Evolutionary conservation across 352 stramenopile species (phyloP), one percentile per base, ranked within the genome.

Genomic region (Phytophthora foliorum): DNA sequence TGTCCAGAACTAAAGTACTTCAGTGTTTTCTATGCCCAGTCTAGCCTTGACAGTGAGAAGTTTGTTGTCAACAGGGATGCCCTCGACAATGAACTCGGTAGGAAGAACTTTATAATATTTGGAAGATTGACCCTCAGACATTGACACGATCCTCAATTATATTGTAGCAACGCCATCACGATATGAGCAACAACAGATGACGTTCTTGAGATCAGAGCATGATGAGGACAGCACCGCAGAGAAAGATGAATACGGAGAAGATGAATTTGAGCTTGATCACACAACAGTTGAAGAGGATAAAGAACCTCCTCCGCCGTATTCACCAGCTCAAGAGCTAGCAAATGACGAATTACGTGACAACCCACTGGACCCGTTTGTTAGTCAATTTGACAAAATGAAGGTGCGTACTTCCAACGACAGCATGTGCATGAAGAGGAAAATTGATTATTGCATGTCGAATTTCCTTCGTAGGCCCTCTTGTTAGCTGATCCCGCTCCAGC

Each of bases 11-110:
- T 49, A 27, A 49, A 13, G 42, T 5, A 49, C 21, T 49, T 49
- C 10, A 4, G 39, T 45, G n/a, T 24, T 34, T 53, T 46, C 17
- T 21, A 29, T 2, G n/a, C 53, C 16, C 51, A 91, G 82, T 91
- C 86, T 3, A 92, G 84, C 60, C 67, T 88, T 29, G 88, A 91
- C 31, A 93, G 84, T 54, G 86, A 91, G 16, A 91, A 90, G 17
- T 92, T 94, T 74, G 77, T 72, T 16, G 75, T 94, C 24, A 90
- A 94, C 39, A 63, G 78, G 11, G 75, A 88, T 29, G 86, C 81
- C 17, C 64, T 94, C 6, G 74, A 81, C 22, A 88, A 63, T 48
- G 74, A 83, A 36, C 51, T 73, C 16, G 62, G 85, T 91, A 63
- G 16, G 53, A 57, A 32, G 7, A 25, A n/a, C 9, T 34, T 49